Conservation (phyloP, 2,329 filamentous ascomycete species). For the Pseudopithomyces maydicus region DNA sequence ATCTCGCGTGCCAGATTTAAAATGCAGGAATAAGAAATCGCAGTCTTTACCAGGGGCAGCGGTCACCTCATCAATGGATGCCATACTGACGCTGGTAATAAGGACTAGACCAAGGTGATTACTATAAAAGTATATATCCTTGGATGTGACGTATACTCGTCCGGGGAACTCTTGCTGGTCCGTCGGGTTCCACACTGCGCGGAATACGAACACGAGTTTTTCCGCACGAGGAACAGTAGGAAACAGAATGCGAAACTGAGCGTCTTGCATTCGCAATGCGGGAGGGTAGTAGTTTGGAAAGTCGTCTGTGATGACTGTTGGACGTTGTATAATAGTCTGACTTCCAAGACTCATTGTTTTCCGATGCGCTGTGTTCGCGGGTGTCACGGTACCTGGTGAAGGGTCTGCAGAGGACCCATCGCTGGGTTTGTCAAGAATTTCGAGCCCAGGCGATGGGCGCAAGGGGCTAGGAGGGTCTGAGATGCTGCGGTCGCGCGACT, state of each 20-base stretch:
- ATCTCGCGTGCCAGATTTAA: slow-evolving; percentile 66
- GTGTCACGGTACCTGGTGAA: slow-evolving; percentile 15
- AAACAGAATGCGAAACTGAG: slow-evolving; percentile 91
- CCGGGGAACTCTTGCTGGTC: slow-evolving; percentile 80
- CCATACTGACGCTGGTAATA: slow-evolving; percentile 76
- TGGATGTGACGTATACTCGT: slow-evolving; percentile 83
- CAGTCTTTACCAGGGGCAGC: slow-evolving; percentile 88
- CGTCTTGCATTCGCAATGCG: slow-evolving; percentile 83
- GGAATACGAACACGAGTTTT: slow-evolving; percentile 87
- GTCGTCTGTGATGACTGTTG: slow-evolving; percentile 50
- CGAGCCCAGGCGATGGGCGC: slow-evolving; percentile 23
- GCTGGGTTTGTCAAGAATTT: slow-evolving; percentile 23
- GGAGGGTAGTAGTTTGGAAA: slow-evolving; percentile 80
- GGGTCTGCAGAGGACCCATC: slow-evolving; percentile 15
- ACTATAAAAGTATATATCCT: slow-evolving; percentile 94
- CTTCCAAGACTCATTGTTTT: slow-evolving; percentile 62
- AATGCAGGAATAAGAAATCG: slow-evolving; percentile 88
- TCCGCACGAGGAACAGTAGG: slow-evolving; percentile 78
- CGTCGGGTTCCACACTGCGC: slow-evolving; percentile 84
- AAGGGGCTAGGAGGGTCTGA: slow-evolving; percentile 44
- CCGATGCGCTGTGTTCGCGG: slow-evolving; percentile 49
- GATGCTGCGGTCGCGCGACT: slow-evolving; percentile 30
- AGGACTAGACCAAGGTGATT: slow-evolving; percentile 91
- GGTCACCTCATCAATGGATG: slow-evolving; percentile 84
- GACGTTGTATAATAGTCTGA: slow-evolving; percentile 30